Conservation (phyloP, 176 grass and related monocot species). For the Carex cristatella region DNA sequence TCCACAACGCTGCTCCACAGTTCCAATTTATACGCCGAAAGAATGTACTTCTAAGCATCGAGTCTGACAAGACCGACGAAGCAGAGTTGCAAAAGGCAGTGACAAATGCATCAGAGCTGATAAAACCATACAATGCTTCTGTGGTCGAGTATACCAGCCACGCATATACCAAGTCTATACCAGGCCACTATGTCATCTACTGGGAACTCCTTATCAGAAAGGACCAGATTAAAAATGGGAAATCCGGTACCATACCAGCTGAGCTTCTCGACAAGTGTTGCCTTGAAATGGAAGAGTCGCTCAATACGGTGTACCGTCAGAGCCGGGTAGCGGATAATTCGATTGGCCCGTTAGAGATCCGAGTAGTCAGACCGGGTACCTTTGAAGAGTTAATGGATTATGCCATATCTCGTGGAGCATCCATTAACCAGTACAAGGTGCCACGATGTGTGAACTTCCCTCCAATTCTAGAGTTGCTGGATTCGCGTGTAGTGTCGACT, state of each 20-base stretch:
- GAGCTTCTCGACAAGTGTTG: conserved; percentile 55
- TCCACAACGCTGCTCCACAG: conserved; percentile 78
- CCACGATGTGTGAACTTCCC: conserved; percentile 84
- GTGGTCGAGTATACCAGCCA: conserved; percentile 97
- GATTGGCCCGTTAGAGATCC: conserved; percentile 87
- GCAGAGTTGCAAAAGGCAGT: conserved; percentile 88
- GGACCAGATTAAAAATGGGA: conserved; percentile 7
- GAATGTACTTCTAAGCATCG: conserved; percentile 93
- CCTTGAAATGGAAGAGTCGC: conserved; percentile 75
- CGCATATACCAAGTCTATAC: conserved; percentile 63
- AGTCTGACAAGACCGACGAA: conserved; percentile 97
- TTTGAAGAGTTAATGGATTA: conserved; percentile 98
- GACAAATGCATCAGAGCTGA: conserved; percentile 57
- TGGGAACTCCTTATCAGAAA: conserved; percentile 67
- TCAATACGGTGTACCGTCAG: conserved; percentile 85
- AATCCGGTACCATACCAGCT: background rate
- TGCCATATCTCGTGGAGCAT: conserved; percentile 79
- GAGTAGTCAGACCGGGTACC: conserved; percentile 61
- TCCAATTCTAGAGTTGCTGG: conserved; percentile 82
- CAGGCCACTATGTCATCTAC: conserved; percentile 92
- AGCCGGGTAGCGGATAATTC: conserved; percentile 85
- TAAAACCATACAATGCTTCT: conserved; percentile 56
- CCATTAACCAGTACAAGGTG: conserved; percentile 94
- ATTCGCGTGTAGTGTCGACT: conserved; percentile 75
- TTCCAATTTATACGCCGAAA: conserved; percentile 91